Base-by-base conservation (phyloP, 108 stramenopile species). In the Bacterosira constricta region DNA sequence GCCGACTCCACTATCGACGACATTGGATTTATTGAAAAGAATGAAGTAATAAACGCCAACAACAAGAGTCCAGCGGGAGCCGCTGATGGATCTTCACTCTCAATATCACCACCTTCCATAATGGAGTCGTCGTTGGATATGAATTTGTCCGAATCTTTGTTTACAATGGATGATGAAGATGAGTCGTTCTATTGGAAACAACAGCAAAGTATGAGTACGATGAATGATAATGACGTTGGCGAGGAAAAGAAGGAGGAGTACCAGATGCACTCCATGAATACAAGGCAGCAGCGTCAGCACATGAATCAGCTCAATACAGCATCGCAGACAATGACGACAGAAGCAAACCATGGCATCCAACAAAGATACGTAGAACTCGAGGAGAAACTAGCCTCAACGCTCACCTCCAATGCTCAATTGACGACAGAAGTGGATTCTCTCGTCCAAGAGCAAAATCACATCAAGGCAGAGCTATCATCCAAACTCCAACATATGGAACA, bases 161-260 rank as follows among this genome's bases (percentile, higher is more conserved):
- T 57, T 31, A 63, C 63, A 29, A 56, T 18, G 31, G 27, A 64
- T 38, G 54, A 51, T 38, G 54, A 51, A 4, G 54, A 73, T 26
- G 72, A 73, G 57, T 73, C 63, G 27, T 37, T 37, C 6, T 63
- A 73, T 56, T 73, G 62, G 72, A 73, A 64, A 21, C 59, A 55
- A 20, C 39, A 23, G n/a, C n/a, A n/a, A n/a, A n/a, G n/a, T n/a
- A n/a, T n/a, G n/a, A n/a, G n/a, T n/a, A n/a, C n/a, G 34, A 21
- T 34, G 27, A 63, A 73, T 12, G 17, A 35, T 44, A n/a, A 10
- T 32, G 36, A 7, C 29, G 54, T 6, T 26, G 23, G 35, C 11
- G 34, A 32, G 34, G 9, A 38, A 27, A 35, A 31, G 23, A 45
- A 9, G 7, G 39, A 8, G 25, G 18, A 62, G 3, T n/a, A n/a